These are phyloP conservation scores for Colletotrichum sp. DNA, from an alignment of 2,329 filamentous ascomycete species.

Conservation along the genomic window DNA sequence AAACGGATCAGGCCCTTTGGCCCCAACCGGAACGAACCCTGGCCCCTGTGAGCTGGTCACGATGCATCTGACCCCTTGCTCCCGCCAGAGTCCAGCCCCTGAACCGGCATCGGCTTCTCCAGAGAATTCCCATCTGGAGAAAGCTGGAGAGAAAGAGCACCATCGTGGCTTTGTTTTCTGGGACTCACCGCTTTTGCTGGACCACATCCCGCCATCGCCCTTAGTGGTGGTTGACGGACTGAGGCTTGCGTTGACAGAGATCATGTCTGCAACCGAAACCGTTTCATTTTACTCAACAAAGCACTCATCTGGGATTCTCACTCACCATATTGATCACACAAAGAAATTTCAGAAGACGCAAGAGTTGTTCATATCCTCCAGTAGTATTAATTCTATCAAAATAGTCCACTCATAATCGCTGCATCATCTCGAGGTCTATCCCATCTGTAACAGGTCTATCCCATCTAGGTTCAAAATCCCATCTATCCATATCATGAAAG, in stretches of 20 bases:
- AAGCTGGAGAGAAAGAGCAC: not conserved
- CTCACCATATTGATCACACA: not conserved
- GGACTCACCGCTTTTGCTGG: not conserved
- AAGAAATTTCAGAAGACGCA: not conserved
- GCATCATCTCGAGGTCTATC: not conserved
- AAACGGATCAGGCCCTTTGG: not conserved
- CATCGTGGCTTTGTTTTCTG: not conserved
- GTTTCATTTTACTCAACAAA: not conserved
- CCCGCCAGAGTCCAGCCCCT: not conserved
- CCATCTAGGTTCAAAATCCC: not conserved
- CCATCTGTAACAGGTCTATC: not conserved
- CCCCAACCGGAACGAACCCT: not conserved
- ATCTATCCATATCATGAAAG: not conserved
- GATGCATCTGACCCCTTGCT: not conserved
- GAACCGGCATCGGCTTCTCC: not conserved
- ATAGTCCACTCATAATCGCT: not conserved
- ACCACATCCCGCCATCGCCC: not conserved
- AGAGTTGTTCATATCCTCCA: not conserved
- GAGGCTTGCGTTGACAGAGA: not conserved
- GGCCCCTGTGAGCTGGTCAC: not conserved
- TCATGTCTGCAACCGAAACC: not conserved
- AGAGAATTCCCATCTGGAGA: not conserved
- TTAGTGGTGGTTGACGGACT: not conserved
- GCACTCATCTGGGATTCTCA: not conserved
- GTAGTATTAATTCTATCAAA: not conserved